A percentile compares a stretch with the other conserved stretches of the same genome.
phyloP scores from a whole-genome alignment of 1,284 basidiomycete species.

The Porodaedalea pini region DNA sequence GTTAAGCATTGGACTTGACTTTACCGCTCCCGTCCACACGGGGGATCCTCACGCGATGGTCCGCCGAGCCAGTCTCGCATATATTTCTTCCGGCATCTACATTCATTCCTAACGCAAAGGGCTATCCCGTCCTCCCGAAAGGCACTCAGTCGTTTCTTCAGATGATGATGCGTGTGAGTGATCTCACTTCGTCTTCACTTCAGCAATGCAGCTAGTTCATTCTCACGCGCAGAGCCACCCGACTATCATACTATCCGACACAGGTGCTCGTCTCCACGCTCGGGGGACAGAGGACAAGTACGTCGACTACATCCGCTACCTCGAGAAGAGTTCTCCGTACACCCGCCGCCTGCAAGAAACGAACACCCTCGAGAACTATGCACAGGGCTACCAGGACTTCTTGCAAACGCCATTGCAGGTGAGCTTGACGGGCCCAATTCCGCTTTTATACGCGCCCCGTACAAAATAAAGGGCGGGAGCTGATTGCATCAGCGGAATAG shows the following conservation, averaged over 20 bases:
- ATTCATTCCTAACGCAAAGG: conserved; percentile 95
- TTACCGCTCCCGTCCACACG: conserved; percentile 78
- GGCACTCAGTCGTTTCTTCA: conserved; percentile 85
- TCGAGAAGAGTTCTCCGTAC: conserved; percentile 72
- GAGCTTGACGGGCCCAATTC: conserved; percentile 18
- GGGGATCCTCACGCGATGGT: conserved; percentile 79
- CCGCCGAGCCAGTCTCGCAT: conserved; percentile 85
- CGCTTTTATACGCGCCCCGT: background rate
- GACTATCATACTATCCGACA: conserved; percentile 76
- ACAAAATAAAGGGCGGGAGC: conserved; percentile 3
- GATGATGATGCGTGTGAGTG: conserved; percentile 77
- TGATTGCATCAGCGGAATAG: conserved; percentile 38
- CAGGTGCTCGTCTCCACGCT: conserved; percentile 58
- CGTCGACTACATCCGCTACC: conserved; percentile 82
- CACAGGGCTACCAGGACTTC: conserved; percentile 91
- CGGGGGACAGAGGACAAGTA: conserved; percentile 86
- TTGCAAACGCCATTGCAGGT: conserved; percentile 93
- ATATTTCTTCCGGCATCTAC: conserved; percentile 86
- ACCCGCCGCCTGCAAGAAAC: conserved; percentile 54
- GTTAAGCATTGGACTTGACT: conserved; percentile 84
- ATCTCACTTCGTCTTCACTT: background rate
- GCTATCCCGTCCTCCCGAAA: conserved; percentile 95
- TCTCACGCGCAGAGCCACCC: conserved; percentile 68
- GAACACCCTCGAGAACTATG: conserved; percentile 84
- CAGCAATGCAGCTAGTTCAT: background rate